Percentiles rank a stretch among this genome's conserved stretches.
These are phyloP conservation scores for Fraxinus pennsylvanica DNA, from an alignment of 257 asterid species.

Conservation along the genomic window DNA sequence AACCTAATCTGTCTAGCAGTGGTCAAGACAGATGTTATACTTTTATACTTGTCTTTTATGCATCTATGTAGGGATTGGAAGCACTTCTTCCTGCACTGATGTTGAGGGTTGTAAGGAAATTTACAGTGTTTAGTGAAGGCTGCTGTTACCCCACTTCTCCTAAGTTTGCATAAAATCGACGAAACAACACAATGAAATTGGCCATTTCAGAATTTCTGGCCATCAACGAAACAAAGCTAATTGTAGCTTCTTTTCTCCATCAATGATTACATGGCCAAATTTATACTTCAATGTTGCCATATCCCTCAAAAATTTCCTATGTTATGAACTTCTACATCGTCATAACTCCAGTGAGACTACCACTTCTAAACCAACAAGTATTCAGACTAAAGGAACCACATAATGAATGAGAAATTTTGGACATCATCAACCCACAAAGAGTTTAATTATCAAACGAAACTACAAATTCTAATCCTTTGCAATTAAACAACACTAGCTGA, in stretches of 20 bases:
- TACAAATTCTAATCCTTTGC: no score
- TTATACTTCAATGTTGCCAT: background rate
- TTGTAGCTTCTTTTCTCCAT: background rate
- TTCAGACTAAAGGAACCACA: background rate
- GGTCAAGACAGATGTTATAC: background rate
- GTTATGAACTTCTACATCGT: background rate
- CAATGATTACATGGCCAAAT: background rate
- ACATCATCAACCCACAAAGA: no score
- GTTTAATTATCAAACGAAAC: no score
- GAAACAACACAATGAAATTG: background rate
- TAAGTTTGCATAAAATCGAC: background rate
- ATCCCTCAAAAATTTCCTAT: background rate
- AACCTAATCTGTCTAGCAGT: background rate
- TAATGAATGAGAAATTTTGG: no score
- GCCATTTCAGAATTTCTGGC: background rate
- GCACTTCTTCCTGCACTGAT: background rate
- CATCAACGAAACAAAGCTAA: background rate
- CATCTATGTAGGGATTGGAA: background rate
- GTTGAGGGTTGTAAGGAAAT: no score
- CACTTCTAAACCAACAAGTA: background rate
- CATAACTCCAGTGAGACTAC: background rate
- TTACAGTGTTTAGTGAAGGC: no score
- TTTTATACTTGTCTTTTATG: background rate
- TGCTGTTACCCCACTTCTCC: background rate
- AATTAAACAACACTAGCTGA: no score